Conservation (phyloP, 2,329 filamentous ascomycete species). For the Ophiostoma tasmaniense region DNA sequence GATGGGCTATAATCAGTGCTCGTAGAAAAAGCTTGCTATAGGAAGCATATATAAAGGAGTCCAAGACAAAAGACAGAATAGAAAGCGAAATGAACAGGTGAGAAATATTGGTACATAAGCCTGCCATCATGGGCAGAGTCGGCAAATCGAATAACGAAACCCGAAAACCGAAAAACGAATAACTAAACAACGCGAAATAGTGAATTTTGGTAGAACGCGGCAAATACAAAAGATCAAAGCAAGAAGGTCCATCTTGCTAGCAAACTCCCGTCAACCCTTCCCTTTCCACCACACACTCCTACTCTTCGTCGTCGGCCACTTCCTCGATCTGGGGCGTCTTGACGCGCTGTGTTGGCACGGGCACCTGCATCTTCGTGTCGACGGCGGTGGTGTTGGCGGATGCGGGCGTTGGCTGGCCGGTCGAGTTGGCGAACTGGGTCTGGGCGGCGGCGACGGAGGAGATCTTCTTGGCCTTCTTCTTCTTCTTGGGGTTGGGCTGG, state of each 20-base stretch:
- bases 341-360: slow-evolving; percentile 25
- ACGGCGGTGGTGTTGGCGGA: slow-evolving; percentile 50
- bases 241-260: neutral
- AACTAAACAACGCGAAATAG: neutral
- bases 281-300: neutral
- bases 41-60: neutral
- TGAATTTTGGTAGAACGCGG: neutral
- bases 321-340: slow-evolving; percentile 34
- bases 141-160: no score
- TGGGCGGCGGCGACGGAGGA: slow-evolving; percentile 27
- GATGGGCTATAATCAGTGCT: neutral
- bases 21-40: neutral
- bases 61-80: neutral
- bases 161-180: no score
- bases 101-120: neutral
- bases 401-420: slow-evolving; percentile 44
- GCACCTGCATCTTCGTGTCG: slow-evolving; percentile 43
- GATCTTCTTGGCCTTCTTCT: slow-evolving; percentile 43
- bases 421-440: slow-evolving; percentile 42
- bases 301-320: slow-evolving; percentile 28
- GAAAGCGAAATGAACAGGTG: neutral
- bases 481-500: slow-evolving; percentile 44
- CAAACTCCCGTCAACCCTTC: neutral
- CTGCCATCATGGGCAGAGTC: no score
- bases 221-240: neutral